Evolutionary conservation across 1,139 yeast genomes (phyloP), one percentile per base, ranked within the genome.

Genomic region (Blastobotrys buckinghamii): DNA sequence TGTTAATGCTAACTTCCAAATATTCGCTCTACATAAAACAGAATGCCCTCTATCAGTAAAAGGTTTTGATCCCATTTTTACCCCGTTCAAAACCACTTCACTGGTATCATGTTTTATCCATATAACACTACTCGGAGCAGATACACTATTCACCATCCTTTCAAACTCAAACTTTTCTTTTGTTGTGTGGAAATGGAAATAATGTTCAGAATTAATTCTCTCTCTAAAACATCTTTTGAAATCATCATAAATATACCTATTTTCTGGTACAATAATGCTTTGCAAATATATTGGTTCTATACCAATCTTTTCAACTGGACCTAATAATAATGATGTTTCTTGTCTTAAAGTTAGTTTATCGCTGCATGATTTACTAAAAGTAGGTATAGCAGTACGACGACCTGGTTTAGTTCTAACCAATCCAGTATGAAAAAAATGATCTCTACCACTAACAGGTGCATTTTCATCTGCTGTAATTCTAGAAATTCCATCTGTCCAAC

Each of bases 381-480:
- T 78, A 2, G 80, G 54, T 1, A 76, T 72, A 2, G 96, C 83
- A 61, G 90, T 97, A 16, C 73, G 64, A 47, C 97, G 67, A 1
- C 97, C 98, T 0, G 97, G 98, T 61, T 90, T 90, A 0, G 97
- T 90, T 53, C 98, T 71, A 0, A 89, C 89, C 3, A 71, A 65
- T 0, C 96, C 96, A 1, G 74, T 64, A 29, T 66, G 60, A 22
- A 69, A 70, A 56, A 79, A 84, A 59, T 79, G 74, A 39, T 76
- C 78, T 41, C 96, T 66, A 0, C 97, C 97, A 54, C 96, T 65
- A 1, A 78, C 47, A 0, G 72, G 66, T 5, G 68, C 63, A 48
- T 61, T 65, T 34, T 63, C 69, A 6, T 40, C 52, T 16, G 62
- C 62, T 1, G 42, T 47, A 13, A 56, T 45, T 19, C 41, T 39